Evolutionary conservation across 2,329 filamentous ascomycete species (phyloP).

Genomic region (Diatrype stigma): DNA sequence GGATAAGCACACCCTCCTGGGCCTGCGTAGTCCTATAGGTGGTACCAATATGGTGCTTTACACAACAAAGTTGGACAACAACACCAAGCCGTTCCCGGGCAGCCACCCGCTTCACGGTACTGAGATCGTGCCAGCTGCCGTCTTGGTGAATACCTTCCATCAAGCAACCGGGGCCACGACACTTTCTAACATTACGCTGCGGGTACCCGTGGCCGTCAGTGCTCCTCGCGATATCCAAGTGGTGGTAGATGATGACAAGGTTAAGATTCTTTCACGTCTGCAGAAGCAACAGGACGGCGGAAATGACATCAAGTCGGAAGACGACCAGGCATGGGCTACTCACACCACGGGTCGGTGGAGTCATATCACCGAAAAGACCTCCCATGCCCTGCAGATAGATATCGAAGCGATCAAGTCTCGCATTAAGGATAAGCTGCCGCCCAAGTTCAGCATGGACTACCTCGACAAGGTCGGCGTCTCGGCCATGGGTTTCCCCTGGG

Average conservation of each 20-base stretch:
- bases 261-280: constrained; percentile 32
- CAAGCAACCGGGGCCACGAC: constrained; percentile 25
- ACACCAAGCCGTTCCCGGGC: constrained; percentile 35
- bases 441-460: constrained; percentile 34
- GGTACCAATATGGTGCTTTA: constrained; percentile 27
- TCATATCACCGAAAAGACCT: constrained; percentile 1
- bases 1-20: constrained; percentile 31
- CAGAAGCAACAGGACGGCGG: neutral
- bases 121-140: constrained; percentile 39
- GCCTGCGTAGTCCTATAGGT: constrained; percentile 24
- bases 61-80: constrained; percentile 31
- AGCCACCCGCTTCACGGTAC: constrained; percentile 35
- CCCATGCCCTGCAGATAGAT: constrained; percentile 4
- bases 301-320: constrained; percentile 3
- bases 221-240: constrained; percentile 33
- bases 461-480: constrained; percentile 35
- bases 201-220: constrained; percentile 32
- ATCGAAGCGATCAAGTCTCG: constrained; percentile 23
- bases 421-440: constrained; percentile 22
- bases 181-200: constrained; percentile 29
- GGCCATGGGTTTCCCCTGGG: constrained; percentile 39
- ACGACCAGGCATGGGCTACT: constrained; percentile 26
- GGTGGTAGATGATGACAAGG: constrained; percentile 23
- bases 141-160: constrained; percentile 33
- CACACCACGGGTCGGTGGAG: constrained; percentile 24